phyloP scores from a whole-genome alignment of 768 basidiomycete genomes.

The Hysterangium stoloniferum region DNA sequence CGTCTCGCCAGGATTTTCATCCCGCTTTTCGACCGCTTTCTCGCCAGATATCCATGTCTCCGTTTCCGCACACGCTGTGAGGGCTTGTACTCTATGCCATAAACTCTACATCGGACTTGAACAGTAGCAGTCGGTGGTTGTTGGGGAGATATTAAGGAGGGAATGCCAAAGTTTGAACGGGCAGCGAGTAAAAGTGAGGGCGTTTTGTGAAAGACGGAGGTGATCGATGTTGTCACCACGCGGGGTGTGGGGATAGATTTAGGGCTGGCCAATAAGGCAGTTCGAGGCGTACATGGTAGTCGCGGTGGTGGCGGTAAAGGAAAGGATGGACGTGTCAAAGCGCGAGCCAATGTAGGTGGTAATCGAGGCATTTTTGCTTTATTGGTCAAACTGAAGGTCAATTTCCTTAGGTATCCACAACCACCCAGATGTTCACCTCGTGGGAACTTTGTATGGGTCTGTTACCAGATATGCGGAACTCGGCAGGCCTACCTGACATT shows the following conservation, averaged over 20 bases:
- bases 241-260: constrained; percentile 19
- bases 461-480: too few relatives aligned
- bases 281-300: neutral
- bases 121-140: constrained; percentile 17
- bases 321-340: constrained; percentile 27
- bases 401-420: too few relatives aligned
- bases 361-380: constrained; percentile 35
- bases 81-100: constrained; percentile 94
- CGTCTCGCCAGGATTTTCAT: constrained; percentile 67
- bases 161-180: neutral
- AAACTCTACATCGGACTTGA: constrained; percentile 56
- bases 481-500: too few relatives aligned
- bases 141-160: constrained; percentile 1
- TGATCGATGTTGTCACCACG: constrained; percentile 27
- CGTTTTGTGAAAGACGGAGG: constrained; percentile 27
- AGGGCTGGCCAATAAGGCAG: constrained; percentile 13
- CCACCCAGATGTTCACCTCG: too few relatives aligned
- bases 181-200: neutral
- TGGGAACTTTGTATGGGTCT: too few relatives aligned
- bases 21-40: constrained; percentile 61
- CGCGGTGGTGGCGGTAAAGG: neutral
- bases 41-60: constrained; percentile 82
- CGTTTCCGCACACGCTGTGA: constrained; percentile 89
- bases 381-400: too few relatives aligned
- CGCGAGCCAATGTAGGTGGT: constrained; percentile 29